These are phyloP conservation scores for Entamoeba moshkovskii DNA, from an alignment of 208 protist species.

Conservation along the genomic window DNA sequence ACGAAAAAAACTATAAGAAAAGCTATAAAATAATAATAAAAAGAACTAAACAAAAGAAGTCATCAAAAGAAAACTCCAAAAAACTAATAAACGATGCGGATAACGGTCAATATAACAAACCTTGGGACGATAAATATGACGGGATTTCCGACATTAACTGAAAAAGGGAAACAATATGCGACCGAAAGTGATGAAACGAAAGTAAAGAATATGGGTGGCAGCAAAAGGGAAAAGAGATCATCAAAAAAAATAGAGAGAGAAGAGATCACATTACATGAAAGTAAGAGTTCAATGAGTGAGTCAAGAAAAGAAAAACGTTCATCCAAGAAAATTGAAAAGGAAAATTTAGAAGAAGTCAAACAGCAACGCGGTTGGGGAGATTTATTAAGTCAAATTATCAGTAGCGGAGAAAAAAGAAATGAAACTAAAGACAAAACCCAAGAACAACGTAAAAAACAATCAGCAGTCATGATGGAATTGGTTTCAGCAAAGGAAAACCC, in stretches of 20 bases:
- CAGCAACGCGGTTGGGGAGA: neutral
- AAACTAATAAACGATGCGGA: neutral
- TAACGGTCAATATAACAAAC: neutral
- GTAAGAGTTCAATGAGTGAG: neutral
- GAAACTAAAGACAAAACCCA: neutral
- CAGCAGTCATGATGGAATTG: neutral
- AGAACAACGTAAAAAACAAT: neutral
- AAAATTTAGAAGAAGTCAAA: too few species aligned
- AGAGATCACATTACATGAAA: neutral
- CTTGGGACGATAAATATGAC: neutral
- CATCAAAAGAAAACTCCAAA: neutral
- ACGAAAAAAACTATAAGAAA: too few species aligned
- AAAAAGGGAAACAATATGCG: neutral
- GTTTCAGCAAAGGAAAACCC: neutral
- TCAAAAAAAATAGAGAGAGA: neutral
- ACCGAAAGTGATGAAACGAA: neutral
- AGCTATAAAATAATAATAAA: too few species aligned
- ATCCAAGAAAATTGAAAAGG: too few species aligned
- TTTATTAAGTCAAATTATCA: neutral
- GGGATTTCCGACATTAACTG: neutral
- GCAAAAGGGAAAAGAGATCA: neutral
- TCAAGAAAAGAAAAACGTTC: neutral
- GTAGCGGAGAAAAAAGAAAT: neutral
- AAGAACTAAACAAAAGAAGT: neutral
- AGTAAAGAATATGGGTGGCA: neutral